phyloP scores from a whole-genome alignment of 2,329 filamentous ascomycete species.

The Meredithiella fracta region DNA sequence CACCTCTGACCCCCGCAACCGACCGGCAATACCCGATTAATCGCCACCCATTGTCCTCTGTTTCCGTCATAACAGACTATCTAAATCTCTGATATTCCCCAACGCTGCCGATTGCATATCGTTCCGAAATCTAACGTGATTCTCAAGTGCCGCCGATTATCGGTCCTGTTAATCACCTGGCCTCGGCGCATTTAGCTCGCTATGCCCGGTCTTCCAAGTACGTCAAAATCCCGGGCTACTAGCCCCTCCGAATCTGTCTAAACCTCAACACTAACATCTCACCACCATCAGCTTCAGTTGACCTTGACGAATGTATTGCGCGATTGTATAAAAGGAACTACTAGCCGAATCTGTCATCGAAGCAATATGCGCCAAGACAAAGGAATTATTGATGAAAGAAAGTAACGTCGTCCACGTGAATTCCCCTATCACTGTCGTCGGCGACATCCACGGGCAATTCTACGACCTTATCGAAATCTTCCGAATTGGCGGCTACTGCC shows the following conservation, averaged over 20 bases:
- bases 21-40: too few relatives aligned
- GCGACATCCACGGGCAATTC: conserved; percentile 97
- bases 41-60: too few relatives aligned
- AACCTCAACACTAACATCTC: background rate
- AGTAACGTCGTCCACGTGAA: conserved; percentile 97
- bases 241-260: background rate
- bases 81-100: too few relatives aligned
- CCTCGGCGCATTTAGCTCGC: background rate
- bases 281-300: conserved; percentile 58
- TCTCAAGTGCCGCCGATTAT: background rate
- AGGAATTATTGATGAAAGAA: conserved; percentile 97
- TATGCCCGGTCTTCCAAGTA: conserved; percentile 14
- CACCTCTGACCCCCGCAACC: background rate
- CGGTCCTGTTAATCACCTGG: background rate
- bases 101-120: too few relatives aligned
- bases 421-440: conserved; percentile 90
- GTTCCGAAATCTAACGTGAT: background rate
- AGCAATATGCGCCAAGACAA: conserved; percentile 97
- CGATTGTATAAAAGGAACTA: conserved; percentile 94
- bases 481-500: conserved; percentile 91
- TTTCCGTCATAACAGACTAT: too few relatives aligned
- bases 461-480: conserved; percentile 99
- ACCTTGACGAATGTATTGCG: conserved; percentile 96
- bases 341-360: conserved; percentile 96
- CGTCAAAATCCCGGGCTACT: background rate